Evolutionary conservation across 768 basidiomycete species (phyloP).

Genomic region (Filobasidium floriforme): DNA sequence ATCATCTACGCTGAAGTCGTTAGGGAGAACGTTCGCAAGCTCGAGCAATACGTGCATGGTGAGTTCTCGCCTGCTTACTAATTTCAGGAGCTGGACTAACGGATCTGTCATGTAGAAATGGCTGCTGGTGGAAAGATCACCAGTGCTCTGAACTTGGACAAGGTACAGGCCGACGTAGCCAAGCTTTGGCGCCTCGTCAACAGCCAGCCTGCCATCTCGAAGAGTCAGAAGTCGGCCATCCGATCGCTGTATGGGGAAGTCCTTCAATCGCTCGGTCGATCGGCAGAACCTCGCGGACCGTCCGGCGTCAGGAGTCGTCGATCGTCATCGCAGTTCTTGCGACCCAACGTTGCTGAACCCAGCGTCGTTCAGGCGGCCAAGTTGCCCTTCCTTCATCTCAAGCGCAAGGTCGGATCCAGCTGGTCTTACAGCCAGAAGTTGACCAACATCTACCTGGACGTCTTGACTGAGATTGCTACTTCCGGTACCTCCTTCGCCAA

Average conservation of each 20-base stretch:
- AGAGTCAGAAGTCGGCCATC: slow-evolving; percentile 70
- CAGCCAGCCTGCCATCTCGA: slow-evolving; percentile 91
- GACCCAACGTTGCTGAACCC: slow-evolving; percentile 61
- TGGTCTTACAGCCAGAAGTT: slow-evolving; percentile 99
- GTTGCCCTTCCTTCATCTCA: slow-evolving; percentile 86
- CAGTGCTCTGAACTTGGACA: slow-evolving; percentile 83
- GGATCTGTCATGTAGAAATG: slow-evolving; percentile 58
- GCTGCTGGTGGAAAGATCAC: slow-evolving; percentile 80
- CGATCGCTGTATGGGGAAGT: slow-evolving; percentile 85
- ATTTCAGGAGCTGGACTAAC: no score
- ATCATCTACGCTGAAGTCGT: slow-evolving; percentile 92
- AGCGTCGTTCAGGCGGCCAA: slow-evolving; percentile 76
- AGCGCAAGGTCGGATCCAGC: slow-evolving; percentile 85
- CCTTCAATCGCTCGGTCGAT: slow-evolving; percentile 79
- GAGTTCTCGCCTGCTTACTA: slow-evolving; percentile 10
- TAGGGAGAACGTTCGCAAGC: slow-evolving; percentile 89
- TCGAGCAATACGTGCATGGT: slow-evolving; percentile 75
- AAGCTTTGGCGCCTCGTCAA: slow-evolving; percentile 97
- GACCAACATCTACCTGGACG: slow-evolving; percentile 77
- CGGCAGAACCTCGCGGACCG: slow-evolving; percentile 56
- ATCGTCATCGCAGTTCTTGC: slow-evolving; percentile 92
- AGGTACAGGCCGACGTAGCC: slow-evolving; percentile 92
- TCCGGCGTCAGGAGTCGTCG: slow-evolving; percentile 63
- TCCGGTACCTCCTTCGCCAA: slow-evolving; percentile 98
- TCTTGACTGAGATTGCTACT: slow-evolving; percentile 95